These are phyloP conservation scores for Platanus orientalis DNA, from an alignment of 164 flowering plant species.

Conservation along the genomic window DNA sequence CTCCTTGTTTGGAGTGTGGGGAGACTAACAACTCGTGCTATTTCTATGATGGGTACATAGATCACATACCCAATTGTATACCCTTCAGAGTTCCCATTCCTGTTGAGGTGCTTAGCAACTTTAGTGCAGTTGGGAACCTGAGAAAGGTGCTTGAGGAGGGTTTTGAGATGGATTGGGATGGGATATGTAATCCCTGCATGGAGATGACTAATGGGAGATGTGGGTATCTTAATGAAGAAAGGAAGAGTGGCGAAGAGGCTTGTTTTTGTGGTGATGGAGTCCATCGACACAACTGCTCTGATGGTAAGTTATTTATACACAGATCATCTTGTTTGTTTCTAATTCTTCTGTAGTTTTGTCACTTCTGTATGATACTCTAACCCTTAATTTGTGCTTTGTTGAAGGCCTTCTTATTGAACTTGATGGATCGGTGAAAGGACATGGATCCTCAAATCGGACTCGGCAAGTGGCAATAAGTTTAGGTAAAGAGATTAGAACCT, in stretches of 20 bases:
- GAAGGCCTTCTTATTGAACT: neutral
- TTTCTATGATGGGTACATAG: conserved; percentile 9
- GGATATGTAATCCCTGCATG: too few relatives aligned
- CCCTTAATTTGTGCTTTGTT: too few relatives aligned
- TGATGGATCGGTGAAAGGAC: neutral
- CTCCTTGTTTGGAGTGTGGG: conserved; percentile 13
- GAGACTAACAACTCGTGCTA: conserved; percentile 5
- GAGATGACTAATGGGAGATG: too few relatives aligned
- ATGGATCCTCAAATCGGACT: too few relatives aligned
- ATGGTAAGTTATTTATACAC: conserved; percentile 3
- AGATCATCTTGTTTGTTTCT: too few relatives aligned
- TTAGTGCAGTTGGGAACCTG: conserved; percentile 9
- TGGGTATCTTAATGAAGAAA: too few relatives aligned
- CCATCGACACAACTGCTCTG: conserved; percentile 9
- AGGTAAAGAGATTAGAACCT: too few relatives aligned
- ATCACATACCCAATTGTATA: conserved; percentile 4
- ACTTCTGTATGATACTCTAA: too few relatives aligned
- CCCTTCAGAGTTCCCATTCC: conserved; percentile 3
- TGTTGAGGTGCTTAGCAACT: neutral
- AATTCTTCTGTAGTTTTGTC: neutral
- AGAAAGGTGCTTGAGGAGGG: conserved; percentile 7
- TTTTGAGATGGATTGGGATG: neutral
- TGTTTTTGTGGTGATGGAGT: conserved; percentile 9
- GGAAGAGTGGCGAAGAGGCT: conserved; percentile 1
- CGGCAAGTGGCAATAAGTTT: too few relatives aligned